Conservation (phyloP, 768 basidiomycete genomes). For the Suillus variegatus region DNA sequence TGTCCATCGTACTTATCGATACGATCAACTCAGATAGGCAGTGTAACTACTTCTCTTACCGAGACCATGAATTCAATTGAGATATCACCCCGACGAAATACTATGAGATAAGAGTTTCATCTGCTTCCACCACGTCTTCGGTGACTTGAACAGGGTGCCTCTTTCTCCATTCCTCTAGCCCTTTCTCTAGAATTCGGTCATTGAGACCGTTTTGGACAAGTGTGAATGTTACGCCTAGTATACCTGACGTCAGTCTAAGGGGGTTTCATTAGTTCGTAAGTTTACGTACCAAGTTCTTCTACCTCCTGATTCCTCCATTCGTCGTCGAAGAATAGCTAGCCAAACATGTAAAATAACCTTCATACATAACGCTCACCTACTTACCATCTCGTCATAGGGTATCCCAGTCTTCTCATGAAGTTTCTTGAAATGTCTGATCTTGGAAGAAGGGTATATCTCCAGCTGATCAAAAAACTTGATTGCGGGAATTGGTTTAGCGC, state of each 20-base stretch:
- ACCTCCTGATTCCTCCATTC: conserved; percentile 62
- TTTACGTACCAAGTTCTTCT: conserved; percentile 47
- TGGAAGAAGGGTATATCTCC: conserved; percentile 82
- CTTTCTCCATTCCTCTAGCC: conserved; percentile 69
- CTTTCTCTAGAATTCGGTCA: conserved; percentile 64
- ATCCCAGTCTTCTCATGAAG: conserved; percentile 74
- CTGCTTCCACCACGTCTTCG: background rate
- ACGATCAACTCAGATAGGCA: conserved; percentile 3
- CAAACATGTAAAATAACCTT: background rate
- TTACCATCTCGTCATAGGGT: conserved; percentile 79
- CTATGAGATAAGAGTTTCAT: background rate
- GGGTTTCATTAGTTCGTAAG: background rate
- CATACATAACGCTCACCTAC: conserved; percentile 8
- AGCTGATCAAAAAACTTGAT: conserved; percentile 65
- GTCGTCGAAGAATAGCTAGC: conserved; percentile 72
- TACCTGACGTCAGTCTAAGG: background rate
- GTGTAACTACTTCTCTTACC: background rate
- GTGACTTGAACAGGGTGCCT: conserved; percentile 32
- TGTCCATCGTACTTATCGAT: background rate
- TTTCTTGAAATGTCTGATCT: conserved; percentile 77
- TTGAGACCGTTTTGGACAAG: conserved; percentile 68
- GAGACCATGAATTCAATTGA: background rate
- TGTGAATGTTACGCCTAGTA: conserved; percentile 76
- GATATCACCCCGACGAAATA: background rate
- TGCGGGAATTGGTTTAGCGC: conserved; percentile 43